phyloP scores from a whole-genome alignment of 2,329 filamentous ascomycete species.

The Cladosporium sp. region DNA sequence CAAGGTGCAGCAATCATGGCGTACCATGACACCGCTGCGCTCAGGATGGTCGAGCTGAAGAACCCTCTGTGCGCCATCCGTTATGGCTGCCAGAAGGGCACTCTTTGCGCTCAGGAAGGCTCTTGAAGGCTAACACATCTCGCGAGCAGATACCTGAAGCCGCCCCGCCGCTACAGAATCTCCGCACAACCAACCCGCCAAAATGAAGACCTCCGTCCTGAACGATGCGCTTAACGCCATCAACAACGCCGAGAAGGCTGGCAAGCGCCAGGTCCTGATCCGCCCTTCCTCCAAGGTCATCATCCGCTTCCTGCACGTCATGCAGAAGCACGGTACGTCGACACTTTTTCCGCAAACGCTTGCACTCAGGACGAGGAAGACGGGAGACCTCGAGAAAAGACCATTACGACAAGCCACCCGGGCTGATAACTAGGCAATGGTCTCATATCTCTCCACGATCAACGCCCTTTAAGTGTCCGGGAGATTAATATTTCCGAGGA shows the following conservation, averaged over 20 bases:
- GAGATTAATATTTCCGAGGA: constrained; percentile 75
- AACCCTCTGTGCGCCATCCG: constrained; percentile 47
- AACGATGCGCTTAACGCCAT: constrained; percentile 83
- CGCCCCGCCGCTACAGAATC: constrained; percentile 73
- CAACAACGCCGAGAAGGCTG: constrained; percentile 99
- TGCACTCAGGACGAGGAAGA: constrained; percentile 2
- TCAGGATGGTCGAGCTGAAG: constrained; percentile 59
- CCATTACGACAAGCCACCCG: constrained; percentile 49
- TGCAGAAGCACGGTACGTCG: constrained; percentile 98
- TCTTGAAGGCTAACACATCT: constrained; percentile 58
- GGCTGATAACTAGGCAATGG: constrained; percentile 99
- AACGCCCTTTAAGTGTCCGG: constrained; percentile 99
- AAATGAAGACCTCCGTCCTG: constrained; percentile 99
- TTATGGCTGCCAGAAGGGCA: constrained; percentile 46
- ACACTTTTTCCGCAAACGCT: neutral
- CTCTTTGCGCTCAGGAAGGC: constrained; percentile 62
- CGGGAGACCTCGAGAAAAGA: constrained; percentile 3
- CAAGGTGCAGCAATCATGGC: constrained; percentile 42
- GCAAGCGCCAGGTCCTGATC: constrained; percentile 99
- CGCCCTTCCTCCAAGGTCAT: constrained; percentile 99
- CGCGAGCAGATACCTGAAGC: constrained; percentile 57
- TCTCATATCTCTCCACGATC: constrained; percentile 73
- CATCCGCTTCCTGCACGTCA: constrained; percentile 97
- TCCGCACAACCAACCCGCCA: constrained; percentile 66
- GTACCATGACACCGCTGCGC: constrained; percentile 43